Evolutionary conservation across 2,329 filamentous ascomycete species (phyloP).

Genomic region (Helicocarpus griseus): DNA sequence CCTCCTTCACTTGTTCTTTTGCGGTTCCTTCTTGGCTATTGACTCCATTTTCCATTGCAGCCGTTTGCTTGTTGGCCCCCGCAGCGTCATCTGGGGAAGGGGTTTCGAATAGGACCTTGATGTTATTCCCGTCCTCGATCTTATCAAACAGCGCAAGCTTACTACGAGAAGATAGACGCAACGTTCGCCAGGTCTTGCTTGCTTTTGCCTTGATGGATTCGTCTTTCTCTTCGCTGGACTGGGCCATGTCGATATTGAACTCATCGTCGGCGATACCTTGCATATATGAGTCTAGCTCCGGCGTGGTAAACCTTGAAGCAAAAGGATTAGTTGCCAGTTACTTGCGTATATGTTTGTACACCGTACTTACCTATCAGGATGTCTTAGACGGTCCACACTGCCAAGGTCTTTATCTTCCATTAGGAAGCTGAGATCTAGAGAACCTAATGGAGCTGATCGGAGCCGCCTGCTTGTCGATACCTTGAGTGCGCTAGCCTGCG

Average conservation of each 20-base stretch:
- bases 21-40: slow-evolving; percentile 5
- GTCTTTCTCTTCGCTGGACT: slow-evolving; percentile 51
- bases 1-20: background rate
- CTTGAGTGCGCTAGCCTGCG: slow-evolving; percentile 56
- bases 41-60: slow-evolving; percentile 4
- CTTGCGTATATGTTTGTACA: background rate
- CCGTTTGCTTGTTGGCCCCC: background rate
- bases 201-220: slow-evolving; percentile 60
- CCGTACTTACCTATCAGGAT: slow-evolving; percentile 41
- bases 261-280: slow-evolving; percentile 67
- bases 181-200: slow-evolving; percentile 82
- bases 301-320: slow-evolving; percentile 53
- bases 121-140: slow-evolving; percentile 71
- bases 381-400: slow-evolving; percentile 61
- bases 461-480: slow-evolving; percentile 62
- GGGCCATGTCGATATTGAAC: slow-evolving; percentile 76
- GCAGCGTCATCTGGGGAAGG: slow-evolving; percentile 6
- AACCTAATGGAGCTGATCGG: slow-evolving; percentile 58
- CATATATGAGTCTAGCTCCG: slow-evolving; percentile 60
- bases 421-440: slow-evolving; percentile 70
- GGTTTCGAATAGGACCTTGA: slow-evolving; percentile 41
- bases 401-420: slow-evolving; percentile 52
- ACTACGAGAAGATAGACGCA: slow-evolving; percentile 66
- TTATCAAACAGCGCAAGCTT: slow-evolving; percentile 74
- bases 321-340: background rate